Percentiles rank a stretch among this genome's conserved stretches.
Conservation (phyloP, 129 eudicot species). For the Chrysanthemum seticuspe region DNA sequence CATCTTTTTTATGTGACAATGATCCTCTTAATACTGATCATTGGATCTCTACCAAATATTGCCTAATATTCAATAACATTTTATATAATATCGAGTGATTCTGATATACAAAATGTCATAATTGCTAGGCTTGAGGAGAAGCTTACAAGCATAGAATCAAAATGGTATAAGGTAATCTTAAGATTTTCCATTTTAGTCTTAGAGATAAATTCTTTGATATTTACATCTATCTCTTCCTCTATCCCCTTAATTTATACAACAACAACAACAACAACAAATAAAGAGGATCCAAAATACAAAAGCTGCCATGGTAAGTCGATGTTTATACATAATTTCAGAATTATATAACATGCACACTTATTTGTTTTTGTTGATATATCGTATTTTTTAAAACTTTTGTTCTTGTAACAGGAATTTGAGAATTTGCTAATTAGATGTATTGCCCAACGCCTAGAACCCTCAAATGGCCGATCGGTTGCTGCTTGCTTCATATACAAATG, state of each 20-base stretch:
- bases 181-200: conserved; percentile 16
- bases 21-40: too few species aligned
- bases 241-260: not conserved
- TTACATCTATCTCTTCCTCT: conserved; percentile 23
- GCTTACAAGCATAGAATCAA: conserved; percentile 71
- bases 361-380: conserved; percentile 12
- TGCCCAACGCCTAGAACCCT: conserved; percentile 84
- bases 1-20: too few species aligned
- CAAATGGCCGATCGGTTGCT: conserved; percentile 80
- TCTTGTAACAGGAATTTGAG: conserved; percentile 90
- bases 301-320: conserved; percentile 45
- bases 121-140: conserved; percentile 69
- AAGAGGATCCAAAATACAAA: not conserved
- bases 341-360: too few species aligned
- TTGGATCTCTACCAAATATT: too few species aligned
- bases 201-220: conserved; percentile 14
- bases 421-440: conserved; percentile 89
- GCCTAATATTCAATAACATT: too few species aligned
- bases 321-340: conserved; percentile 1
- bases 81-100: not conserved
- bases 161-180: conserved; percentile 64
- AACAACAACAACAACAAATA: conserved; percentile 33
- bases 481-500: conserved; percentile 95
- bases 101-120: not conserved
- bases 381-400: conserved; percentile 21